These are phyloP conservation scores for Tolypocladium guangdongense DNA, from an alignment of 2,329 filamentous ascomycete species.

Conservation along the genomic window DNA sequence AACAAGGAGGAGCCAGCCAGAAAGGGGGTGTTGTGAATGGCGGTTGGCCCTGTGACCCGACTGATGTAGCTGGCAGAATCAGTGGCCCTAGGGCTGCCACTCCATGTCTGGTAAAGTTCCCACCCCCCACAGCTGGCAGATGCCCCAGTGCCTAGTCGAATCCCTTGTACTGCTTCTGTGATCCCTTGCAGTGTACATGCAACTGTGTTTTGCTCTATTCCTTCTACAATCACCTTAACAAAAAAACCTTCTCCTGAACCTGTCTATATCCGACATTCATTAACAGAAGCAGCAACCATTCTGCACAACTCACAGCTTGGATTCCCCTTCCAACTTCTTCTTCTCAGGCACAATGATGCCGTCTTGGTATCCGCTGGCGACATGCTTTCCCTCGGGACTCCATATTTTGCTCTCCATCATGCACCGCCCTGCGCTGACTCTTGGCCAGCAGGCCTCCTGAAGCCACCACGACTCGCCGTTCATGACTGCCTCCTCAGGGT, in stretches of 20 bases:
- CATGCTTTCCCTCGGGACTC: conserved; percentile 40
- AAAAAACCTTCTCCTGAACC: background rate
- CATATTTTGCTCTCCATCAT: conserved; percentile 40
- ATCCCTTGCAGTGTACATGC: background rate
- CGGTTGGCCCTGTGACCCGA: background rate
- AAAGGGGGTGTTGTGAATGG: background rate
- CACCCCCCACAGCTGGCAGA: background rate
- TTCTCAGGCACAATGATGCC: conserved; percentile 27
- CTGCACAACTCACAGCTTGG: conserved; percentile 12
- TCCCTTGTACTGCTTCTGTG: background rate
- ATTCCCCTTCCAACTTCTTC: conserved; percentile 9
- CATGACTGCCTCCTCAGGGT: conserved; percentile 37
- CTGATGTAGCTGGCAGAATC: background rate
- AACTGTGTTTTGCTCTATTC: background rate
- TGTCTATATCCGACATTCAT: background rate
- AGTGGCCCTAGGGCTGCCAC: background rate
- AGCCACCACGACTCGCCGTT: conserved; percentile 39
- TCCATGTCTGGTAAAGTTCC: background rate
- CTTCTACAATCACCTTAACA: background rate
- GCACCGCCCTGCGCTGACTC: conserved; percentile 33
- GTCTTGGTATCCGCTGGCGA: conserved; percentile 45
- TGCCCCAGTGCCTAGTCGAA: background rate
- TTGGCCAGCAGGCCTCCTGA: conserved; percentile 38
- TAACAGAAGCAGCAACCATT: background rate
- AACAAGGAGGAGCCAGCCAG: background rate